Conservation (phyloP, 2,329 filamentous ascomycete genomes). For the Aspergillus hortae region DNA sequence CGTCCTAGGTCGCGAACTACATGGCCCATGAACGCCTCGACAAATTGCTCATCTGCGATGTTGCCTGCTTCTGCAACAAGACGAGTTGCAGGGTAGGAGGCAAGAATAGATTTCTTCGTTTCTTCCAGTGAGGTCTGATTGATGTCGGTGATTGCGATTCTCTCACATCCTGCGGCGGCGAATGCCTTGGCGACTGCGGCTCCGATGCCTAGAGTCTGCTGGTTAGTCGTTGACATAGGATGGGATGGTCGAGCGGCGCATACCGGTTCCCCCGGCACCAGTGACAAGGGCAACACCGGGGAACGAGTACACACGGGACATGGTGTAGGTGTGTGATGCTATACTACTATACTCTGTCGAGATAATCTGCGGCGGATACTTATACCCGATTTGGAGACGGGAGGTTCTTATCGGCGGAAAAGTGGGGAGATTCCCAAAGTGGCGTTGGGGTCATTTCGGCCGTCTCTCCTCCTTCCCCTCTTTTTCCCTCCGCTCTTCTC, state of each 20-base stretch:
- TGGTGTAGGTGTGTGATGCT: background rate
- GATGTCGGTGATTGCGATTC: conserved; percentile 55
- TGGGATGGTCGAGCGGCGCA: background rate
- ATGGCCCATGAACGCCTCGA: conserved; percentile 30
- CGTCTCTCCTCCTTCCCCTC: background rate
- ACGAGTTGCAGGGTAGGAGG: conserved; percentile 31
- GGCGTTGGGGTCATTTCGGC: conserved; percentile 2
- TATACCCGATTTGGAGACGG: conserved; percentile 3
- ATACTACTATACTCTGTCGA: background rate
- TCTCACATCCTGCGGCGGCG: conserved; percentile 47
- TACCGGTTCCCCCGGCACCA: conserved; percentile 48
- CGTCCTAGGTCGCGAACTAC: conserved; percentile 40
- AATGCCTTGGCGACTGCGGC: conserved; percentile 52
- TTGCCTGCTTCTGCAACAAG: conserved; percentile 43
- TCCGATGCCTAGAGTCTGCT: conserved; percentile 48
- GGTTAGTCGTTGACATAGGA: background rate
- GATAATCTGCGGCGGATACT: background rate
- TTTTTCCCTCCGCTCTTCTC: conserved; percentile 1
- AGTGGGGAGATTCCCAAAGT: conserved; percentile 5
- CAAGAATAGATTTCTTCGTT: conserved; percentile 22
- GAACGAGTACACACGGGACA: conserved; percentile 23
- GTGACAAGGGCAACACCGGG: conserved; percentile 49
- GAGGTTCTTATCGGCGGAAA: conserved; percentile 4
- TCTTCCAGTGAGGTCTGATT: conserved; percentile 39
- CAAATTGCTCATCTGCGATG: conserved; percentile 47